Base-by-base conservation (phyloP, 73 alveolate species). In the Paraurostyla sp. region DNA sequence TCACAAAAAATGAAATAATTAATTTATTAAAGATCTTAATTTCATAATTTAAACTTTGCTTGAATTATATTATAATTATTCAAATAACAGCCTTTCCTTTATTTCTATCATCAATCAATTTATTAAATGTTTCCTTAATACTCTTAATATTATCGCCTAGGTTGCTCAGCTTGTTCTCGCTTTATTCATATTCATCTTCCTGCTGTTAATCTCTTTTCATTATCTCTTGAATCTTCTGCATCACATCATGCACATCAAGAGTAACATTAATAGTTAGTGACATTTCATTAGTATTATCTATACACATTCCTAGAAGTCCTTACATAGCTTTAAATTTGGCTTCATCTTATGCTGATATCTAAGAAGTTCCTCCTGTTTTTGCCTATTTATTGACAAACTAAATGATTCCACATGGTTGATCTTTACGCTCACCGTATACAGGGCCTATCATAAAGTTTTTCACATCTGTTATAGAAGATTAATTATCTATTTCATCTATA, bases 281-380 rank as follows among this genome's bases (percentile, higher is more conserved):
- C 93, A 85, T 91, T 60, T 91, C 93, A 51, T 84, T 85, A 32
- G 96, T 91, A 75, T 85, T 91, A 51, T 91, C 96, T 22, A 85
- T 90, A 30, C 96, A 91, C 96, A 91, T 91, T n/a, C 96, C 96
- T 11, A 91, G 82, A 0, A 91, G 85, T 0, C 93, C 86, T 85
- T 91, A 59, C 83, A 91, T 91, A 0, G 93, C 93, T 36, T 84
- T 50, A 83, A 91, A 85, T 49, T 76, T 84, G 32, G 40, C 49
- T 46, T 58, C 89, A 50, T 91, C 96, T 45, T 60, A 29, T 0
- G 76, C 73, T 1, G 92, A 35, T 30, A 91, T 91, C 35, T 35
- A 25, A n/a, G n/a, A n/a, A n/a, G n/a, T n/a, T 11, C 71, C 93
- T 2, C 85, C 93, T 35, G n/a, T n/a, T n/a, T n/a, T 65, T 50